Conservation (phyloP, 768 basidiomycete genomes). For the Amanita polypyramis region DNA sequence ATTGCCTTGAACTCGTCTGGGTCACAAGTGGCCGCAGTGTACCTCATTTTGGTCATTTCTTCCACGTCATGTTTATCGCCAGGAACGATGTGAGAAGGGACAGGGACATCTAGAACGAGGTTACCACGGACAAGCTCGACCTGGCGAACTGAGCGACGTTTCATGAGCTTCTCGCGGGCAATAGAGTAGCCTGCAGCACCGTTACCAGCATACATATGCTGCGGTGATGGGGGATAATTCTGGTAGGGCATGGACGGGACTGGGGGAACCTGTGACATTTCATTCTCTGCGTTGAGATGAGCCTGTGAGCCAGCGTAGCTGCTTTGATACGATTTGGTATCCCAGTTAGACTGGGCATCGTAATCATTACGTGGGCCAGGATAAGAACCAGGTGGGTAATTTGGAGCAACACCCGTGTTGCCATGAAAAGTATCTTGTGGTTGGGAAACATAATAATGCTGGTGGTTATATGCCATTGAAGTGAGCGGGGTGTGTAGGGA, state of each 20-base stretch:
- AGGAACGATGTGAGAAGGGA: constrained; percentile 73
- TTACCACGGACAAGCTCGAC: constrained; percentile 78
- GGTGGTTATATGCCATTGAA: constrained; percentile 45
- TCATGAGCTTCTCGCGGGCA: constrained; percentile 75
- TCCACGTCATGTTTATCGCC: constrained; percentile 48
- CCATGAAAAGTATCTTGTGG: constrained; percentile 14
- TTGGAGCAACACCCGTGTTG: constrained; percentile 21
- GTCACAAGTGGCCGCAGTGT: constrained; percentile 84
- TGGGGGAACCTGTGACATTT: constrained; percentile 49
- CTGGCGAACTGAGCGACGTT: constrained; percentile 66
- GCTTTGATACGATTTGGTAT: constrained; percentile 49
- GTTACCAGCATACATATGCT: constrained; percentile 33
- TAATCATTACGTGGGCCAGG: constrained; percentile 30
- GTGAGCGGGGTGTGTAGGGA: background rate
- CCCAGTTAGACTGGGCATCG: constrained; percentile 32
- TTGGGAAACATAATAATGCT: constrained; percentile 34
- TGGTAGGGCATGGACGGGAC: constrained; percentile 46
- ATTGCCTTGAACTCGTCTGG: constrained; percentile 78
- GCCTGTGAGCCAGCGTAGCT: constrained; percentile 60
- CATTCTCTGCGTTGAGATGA: constrained; percentile 55
- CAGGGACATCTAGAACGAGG: constrained; percentile 73
- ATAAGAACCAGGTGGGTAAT: constrained; percentile 23
- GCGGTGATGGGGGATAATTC: constrained; percentile 53
- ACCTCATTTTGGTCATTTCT: constrained; percentile 77
- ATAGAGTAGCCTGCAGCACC: constrained; percentile 51